These are phyloP conservation scores for Pestalotiopsis sp. DNA, from an alignment of 2,329 filamentous ascomycete species.

Conservation along the genomic window DNA sequence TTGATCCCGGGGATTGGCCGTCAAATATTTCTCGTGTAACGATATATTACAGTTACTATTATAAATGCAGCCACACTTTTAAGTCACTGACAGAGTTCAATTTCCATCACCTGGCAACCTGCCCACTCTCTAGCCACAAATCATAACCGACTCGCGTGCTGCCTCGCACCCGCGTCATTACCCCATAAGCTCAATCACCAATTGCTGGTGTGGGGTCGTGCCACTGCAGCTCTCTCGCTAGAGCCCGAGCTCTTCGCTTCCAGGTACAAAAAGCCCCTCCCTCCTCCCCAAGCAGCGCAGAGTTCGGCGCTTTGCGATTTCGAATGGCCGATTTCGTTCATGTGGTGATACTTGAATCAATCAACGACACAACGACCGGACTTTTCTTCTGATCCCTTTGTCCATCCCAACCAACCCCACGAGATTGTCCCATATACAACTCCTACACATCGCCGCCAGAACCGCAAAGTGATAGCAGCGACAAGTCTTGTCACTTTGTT, in stretches of 20 bases:
- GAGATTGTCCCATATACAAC: not conserved
- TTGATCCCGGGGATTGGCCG: no score
- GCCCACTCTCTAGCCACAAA: not conserved
- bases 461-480: not conserved
- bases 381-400: not conserved
- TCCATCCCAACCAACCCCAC: not conserved
- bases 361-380: not conserved
- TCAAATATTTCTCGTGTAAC: not conserved
- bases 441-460: not conserved
- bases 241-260: not conserved
- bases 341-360: conserved; percentile 1
- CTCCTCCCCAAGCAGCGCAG: conserved; percentile 7
- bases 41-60: not conserved
- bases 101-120: not conserved
- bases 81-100: not conserved
- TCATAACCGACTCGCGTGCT: not conserved
- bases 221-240: conserved; percentile 5
- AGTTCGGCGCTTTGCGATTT: conserved; percentile 2
- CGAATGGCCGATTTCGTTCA: not conserved
- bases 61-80: not conserved
- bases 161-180: not conserved
- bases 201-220: not conserved
- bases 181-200: not conserved
- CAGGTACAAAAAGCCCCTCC: conserved; percentile 16
- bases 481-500: not conserved